These are phyloP conservation scores for Entoloma clypeatum DNA, from an alignment of 1,284 basidiomycete species.

Conservation along the genomic window DNA sequence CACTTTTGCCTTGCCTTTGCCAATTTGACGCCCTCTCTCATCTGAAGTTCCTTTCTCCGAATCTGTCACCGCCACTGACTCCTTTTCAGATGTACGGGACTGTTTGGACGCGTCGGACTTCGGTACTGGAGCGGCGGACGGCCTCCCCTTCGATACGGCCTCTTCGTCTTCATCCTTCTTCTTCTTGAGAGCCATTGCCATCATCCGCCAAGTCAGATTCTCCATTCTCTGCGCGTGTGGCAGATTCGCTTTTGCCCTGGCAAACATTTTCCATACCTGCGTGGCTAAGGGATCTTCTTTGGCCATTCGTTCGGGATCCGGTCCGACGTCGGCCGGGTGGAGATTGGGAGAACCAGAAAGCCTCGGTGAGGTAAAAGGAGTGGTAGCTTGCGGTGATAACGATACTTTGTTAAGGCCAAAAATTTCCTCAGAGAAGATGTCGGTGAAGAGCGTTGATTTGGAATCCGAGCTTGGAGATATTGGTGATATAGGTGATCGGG, in stretches of 20 bases:
- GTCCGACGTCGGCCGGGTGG: conserved; percentile 39
- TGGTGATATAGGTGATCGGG: conserved; percentile 36
- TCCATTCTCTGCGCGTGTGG: conserved; percentile 96
- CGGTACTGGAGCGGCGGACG: conserved; percentile 11
- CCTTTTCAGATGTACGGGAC: conserved; percentile 15
- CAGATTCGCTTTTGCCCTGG: conserved; percentile 80
- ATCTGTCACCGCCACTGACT: conserved; percentile 22
- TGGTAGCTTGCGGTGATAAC: conserved; percentile 41
- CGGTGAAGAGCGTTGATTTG: conserved; percentile 60
- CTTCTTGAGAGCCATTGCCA: conserved; percentile 90
- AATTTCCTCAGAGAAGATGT: conserved; percentile 69
- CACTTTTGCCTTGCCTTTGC: conserved; percentile 73
- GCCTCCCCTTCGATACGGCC: conserved; percentile 24
- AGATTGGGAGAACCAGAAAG: conserved; percentile 67
- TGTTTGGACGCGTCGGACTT: conserved; percentile 10
- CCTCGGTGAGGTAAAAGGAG: conserved; percentile 58
- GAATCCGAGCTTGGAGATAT: conserved; percentile 42
- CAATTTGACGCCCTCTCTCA: conserved; percentile 65
- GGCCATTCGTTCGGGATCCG: conserved; percentile 62
- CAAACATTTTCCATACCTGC: conserved; percentile 97
- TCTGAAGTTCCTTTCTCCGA: no score
- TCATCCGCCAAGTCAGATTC: conserved; percentile 97
- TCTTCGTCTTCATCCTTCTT: conserved; percentile 70
- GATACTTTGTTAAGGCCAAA: conserved; percentile 43
- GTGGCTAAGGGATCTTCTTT: conserved; percentile 88